phyloP scores from a whole-genome alignment of 805 yeast genomes.

The Blastobotrys parvus region DNA sequence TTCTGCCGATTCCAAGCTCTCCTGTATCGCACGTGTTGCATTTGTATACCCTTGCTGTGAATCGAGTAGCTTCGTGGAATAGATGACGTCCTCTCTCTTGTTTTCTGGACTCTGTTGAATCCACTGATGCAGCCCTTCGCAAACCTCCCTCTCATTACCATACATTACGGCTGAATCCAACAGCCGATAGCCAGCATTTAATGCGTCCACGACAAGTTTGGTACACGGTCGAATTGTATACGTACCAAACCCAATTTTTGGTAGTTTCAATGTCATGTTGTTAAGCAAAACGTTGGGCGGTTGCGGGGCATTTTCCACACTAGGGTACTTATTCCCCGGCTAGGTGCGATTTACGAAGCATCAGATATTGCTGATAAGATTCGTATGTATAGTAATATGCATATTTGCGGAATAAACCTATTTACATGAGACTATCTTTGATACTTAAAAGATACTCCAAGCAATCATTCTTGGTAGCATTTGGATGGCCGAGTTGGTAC shows the following conservation, averaged over 20 bases:
- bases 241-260: slow-evolving; percentile 24
- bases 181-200: slow-evolving; percentile 63
- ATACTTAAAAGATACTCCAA: slow-evolving; percentile 28
- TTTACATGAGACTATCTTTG: slow-evolving; percentile 4
- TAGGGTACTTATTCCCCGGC: too few relatives aligned
- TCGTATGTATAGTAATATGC: neutral
- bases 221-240: slow-evolving; percentile 7
- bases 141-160: slow-evolving; percentile 53
- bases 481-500: slow-evolving; percentile 78
- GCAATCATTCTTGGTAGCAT: slow-evolving; percentile 45
- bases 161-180: slow-evolving; percentile 63
- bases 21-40: slow-evolving; percentile 40
- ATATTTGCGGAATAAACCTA: too few relatives aligned
- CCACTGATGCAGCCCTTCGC: slow-evolving; percentile 49
- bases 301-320: neutral
- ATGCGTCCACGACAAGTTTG: slow-evolving; percentile 45
- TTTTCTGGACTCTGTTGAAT: slow-evolving; percentile 42
- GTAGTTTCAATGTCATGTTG: slow-evolving; percentile 13
- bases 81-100: slow-evolving; percentile 41
- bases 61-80: slow-evolving; percentile 56
- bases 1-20: slow-evolving; percentile 41
- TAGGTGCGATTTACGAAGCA: neutral
- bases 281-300: neutral
- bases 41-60: slow-evolving; percentile 40
- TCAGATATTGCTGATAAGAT: too few relatives aligned